A percentile compares a stretch with the other conserved stretches of the same genome.
Evolutionary conservation across 225 moss, liverwort and hornwort genomes (phyloP).

Genomic region (Physcomitrium patens): DNA sequence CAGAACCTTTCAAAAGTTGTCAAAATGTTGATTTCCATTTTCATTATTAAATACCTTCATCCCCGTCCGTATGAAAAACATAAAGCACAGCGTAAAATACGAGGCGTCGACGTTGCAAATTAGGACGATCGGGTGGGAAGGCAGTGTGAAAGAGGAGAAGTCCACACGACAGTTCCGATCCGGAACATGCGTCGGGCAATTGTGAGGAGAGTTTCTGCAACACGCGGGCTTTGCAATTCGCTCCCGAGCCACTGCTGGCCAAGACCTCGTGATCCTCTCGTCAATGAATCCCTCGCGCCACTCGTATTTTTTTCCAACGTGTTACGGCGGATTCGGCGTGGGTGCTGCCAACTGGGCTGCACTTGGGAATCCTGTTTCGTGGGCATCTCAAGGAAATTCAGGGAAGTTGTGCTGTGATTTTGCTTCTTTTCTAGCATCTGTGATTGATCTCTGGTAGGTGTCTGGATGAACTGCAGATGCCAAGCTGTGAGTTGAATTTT

Average conservation of each 20-base stretch:
- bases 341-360: background rate
- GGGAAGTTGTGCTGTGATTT: constrained; percentile 16
- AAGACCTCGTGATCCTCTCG: constrained; percentile 35
- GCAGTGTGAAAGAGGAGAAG: no score
- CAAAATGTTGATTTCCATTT: no score
- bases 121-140: no score
- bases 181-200: constrained; percentile 31
- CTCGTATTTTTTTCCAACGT: background rate
- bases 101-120: no score
- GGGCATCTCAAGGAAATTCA: no score
- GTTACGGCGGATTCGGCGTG: background rate
- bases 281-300: background rate
- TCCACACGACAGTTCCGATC: constrained; percentile 12
- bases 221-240: constrained; percentile 1
- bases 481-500: background rate
- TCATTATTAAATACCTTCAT: no score
- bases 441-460: background rate
- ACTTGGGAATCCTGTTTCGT: background rate
- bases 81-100: no score
- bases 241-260: constrained; percentile 33
- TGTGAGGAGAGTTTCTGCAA: constrained; percentile 25
- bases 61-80: no score
- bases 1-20: no score
- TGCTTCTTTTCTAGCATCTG: background rate
- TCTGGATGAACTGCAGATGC: background rate